Percentiles rank a stretch among this genome's conserved stretches.
Conservation (phyloP, 176 grass and related monocot genomes). For the Oryza nivara region DNA sequence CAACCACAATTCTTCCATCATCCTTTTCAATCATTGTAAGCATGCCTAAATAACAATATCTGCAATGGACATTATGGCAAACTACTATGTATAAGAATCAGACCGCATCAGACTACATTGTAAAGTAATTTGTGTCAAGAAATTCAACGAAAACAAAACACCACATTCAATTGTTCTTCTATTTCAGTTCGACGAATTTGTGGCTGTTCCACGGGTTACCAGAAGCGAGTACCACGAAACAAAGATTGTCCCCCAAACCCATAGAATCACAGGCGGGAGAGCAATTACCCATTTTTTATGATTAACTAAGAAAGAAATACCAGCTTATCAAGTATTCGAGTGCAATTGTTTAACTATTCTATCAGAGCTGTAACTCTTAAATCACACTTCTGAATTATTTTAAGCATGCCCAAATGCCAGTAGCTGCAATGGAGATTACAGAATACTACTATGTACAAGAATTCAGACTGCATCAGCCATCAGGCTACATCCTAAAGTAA, state of each 20-base stretch:
- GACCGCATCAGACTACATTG: neutral
- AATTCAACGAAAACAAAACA: neutral
- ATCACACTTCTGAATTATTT: neutral
- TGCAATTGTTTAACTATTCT: too few species aligned
- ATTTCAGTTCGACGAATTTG: conserved; percentile 51
- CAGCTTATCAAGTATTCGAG: too few species aligned
- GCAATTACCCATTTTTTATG: too few species aligned
- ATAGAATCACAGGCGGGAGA: neutral
- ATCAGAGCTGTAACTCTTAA: neutral
- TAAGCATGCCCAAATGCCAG: neutral
- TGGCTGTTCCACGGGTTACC: neutral
- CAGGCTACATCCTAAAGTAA: neutral
- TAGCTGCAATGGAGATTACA: neutral
- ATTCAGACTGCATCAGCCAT: neutral
- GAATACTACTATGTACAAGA: conserved; percentile 8
- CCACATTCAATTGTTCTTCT: conserved; percentile 21
- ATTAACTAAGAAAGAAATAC: too few species aligned
- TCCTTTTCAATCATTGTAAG: neutral
- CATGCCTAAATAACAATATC: neutral
- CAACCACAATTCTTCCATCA: neutral
- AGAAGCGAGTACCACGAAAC: neutral
- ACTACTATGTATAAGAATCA: conserved; percentile 28
- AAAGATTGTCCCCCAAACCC: neutral
- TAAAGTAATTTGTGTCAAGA: conserved; percentile 20
- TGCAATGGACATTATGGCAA: neutral